Percentiles rank a stretch among this genome's conserved stretches.
phyloP scores from a whole-genome alignment of 805 yeast species.

The Debaryomyces prosopidis region DNA sequence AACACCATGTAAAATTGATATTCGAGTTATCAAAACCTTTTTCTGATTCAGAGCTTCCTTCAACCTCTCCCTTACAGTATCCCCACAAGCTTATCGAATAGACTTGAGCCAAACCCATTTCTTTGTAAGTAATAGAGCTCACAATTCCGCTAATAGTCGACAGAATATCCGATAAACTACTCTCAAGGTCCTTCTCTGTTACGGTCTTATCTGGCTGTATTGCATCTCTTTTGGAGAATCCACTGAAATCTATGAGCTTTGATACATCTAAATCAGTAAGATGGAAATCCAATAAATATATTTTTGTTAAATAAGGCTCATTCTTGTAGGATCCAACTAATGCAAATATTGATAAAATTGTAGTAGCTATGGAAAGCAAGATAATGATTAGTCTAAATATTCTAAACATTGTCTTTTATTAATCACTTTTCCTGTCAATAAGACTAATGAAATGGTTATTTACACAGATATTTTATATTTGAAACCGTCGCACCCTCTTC shows the following conservation, averaged over 20 bases:
- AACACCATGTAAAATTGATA: constrained; percentile 49
- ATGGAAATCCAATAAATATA: constrained; percentile 38
- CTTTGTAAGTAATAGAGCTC: constrained; percentile 21
- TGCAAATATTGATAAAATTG: constrained; percentile 35
- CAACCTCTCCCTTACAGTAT: constrained; percentile 36
- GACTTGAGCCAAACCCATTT: constrained; percentile 42
- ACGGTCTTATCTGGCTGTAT: not conserved
- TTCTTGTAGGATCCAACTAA: constrained; percentile 40
- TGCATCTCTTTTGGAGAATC: constrained; percentile 11
- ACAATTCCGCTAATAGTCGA: constrained; percentile 21
- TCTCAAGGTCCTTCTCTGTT: not conserved
- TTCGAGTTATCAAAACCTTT: constrained; percentile 27
- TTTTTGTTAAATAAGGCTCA: constrained; percentile 29
- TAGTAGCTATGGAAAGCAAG: constrained; percentile 30
- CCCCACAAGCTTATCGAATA: constrained; percentile 45
- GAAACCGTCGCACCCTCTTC: too few relatives aligned
- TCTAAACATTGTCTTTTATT: constrained; percentile 24
- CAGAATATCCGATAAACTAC: constrained; percentile 1
- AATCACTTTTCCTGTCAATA: not conserved
- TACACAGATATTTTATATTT: too few relatives aligned
- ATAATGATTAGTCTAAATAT: constrained; percentile 34
- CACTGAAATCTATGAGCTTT: constrained; percentile 21
- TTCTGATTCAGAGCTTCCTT: constrained; percentile 6
- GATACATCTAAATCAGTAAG: constrained; percentile 32
- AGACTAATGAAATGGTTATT: not conserved